Percentiles rank a stretch among this genome's conserved stretches.
phyloP scores from a whole-genome alignment of 768 basidiomycete genomes.

The Postia placenta region DNA sequence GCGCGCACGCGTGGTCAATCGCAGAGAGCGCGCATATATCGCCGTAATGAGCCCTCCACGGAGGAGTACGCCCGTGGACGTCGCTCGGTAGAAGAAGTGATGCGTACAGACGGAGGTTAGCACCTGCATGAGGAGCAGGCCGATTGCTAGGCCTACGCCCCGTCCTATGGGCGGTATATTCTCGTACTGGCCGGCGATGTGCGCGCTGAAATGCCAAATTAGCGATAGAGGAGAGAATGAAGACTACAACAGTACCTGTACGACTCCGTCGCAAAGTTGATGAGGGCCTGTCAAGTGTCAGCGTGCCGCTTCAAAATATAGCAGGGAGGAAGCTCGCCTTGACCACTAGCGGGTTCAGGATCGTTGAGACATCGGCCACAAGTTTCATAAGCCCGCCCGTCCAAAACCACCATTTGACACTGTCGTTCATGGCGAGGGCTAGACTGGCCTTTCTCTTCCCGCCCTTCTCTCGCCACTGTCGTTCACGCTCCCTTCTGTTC shows the following conservation, averaged over 20 bases:
- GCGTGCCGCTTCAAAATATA: background rate
- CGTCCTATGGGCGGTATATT: slow-evolving; percentile 37
- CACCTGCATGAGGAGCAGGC: slow-evolving; percentile 62
- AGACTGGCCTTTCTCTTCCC: slow-evolving; percentile 63
- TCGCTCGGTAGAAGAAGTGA: slow-evolving; percentile 78
- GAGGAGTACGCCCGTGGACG: slow-evolving; percentile 71
- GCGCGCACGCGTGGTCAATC: slow-evolving; percentile 72
- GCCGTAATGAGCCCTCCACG: slow-evolving; percentile 85
- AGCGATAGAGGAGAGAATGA: background rate
- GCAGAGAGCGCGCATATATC: slow-evolving; percentile 74
- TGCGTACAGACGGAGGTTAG: slow-evolving; percentile 62
- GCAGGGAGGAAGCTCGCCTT: slow-evolving; percentile 47
- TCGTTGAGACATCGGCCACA: slow-evolving; percentile 65
- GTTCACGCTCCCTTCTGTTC: slow-evolving; percentile 47
- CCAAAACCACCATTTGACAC: slow-evolving; percentile 78
- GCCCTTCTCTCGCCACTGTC: slow-evolving; percentile 54
- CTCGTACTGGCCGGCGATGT: slow-evolving; percentile 17
- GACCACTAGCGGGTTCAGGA: slow-evolving; percentile 71
- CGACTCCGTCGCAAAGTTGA: slow-evolving; percentile 61
- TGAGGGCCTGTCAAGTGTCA: slow-evolving; percentile 46
- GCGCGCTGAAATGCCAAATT: slow-evolving; percentile 12
- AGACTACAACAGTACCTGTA: too few species aligned
- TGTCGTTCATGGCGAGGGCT: slow-evolving; percentile 66
- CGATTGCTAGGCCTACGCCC: slow-evolving; percentile 74
- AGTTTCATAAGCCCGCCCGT: slow-evolving; percentile 50